Percentiles rank a stretch among this genome's conserved stretches.
Conservation (phyloP, 2,329 filamentous ascomycete genomes). For the Trichoderma sp. region DNA sequence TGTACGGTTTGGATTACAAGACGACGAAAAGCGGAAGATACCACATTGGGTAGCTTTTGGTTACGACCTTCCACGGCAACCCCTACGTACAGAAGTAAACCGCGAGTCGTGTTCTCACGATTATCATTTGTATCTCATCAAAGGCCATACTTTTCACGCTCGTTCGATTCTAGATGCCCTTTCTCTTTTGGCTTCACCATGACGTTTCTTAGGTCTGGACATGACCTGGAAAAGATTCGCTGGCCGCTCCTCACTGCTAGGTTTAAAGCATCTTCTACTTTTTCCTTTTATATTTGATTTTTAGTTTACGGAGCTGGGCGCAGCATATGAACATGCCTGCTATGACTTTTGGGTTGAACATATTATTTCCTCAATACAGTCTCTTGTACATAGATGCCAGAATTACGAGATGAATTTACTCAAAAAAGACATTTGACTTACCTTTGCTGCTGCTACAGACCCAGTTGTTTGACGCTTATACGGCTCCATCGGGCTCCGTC, state of each 20-base stretch:
- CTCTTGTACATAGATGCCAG: slow-evolving; percentile 21
- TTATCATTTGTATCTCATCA: slow-evolving; percentile 16
- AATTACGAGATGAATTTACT: slow-evolving; percentile 2
- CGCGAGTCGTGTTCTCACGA: slow-evolving; percentile 6
- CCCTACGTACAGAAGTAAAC: neutral
- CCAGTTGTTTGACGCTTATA: neutral
- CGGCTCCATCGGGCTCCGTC: neutral
- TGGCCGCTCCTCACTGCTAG: neutral
- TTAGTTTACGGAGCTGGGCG: slow-evolving; percentile 14
- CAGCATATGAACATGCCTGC: slow-evolving; percentile 15
- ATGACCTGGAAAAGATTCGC: neutral
- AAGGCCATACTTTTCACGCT: slow-evolving; percentile 12
- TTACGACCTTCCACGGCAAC: slow-evolving; percentile 17
- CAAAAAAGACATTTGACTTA: neutral
- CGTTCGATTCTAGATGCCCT: neutral
- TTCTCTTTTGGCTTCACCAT: neutral
- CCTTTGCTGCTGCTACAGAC: neutral
- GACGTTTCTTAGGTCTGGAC: neutral
- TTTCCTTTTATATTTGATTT: neutral
- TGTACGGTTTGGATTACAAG: slow-evolving; percentile 28
- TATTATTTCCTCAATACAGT: slow-evolving; percentile 11
- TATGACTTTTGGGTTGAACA: slow-evolving; percentile 13
- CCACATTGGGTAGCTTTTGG: slow-evolving; percentile 10
- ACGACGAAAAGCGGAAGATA: slow-evolving; percentile 21
- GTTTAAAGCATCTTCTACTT: slow-evolving; percentile 4